Percentiles rank a stretch among this genome's conserved stretches.
Evolutionary conservation across 169 alveolate species (phyloP).

Genomic region (Eimeria mitis): DNA sequence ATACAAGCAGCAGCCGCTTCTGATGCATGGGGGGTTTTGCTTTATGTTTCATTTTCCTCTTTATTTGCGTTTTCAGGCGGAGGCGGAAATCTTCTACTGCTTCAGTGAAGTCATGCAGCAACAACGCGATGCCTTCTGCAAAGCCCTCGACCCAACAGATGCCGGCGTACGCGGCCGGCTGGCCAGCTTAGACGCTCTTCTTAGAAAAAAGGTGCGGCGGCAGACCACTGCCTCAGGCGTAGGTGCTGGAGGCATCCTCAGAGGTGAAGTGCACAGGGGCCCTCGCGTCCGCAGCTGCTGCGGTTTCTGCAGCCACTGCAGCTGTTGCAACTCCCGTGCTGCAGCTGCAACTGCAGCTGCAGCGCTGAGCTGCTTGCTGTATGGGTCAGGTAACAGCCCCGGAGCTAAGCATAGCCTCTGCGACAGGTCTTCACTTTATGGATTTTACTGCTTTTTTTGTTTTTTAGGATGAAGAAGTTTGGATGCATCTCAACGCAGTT

Average conservation of each 20-base stretch:
- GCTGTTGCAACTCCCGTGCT: constrained; percentile 8
- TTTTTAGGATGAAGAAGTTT: constrained; percentile 74
- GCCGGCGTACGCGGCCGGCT: constrained; percentile 79
- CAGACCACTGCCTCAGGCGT: background rate
- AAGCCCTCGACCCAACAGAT: constrained; percentile 82
- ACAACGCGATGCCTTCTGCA: constrained; percentile 83
- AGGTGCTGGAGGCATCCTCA: background rate
- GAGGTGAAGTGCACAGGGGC: background rate
- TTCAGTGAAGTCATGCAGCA: constrained; percentile 83
- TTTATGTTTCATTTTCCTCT: background rate
- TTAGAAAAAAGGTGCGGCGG: constrained; percentile 52
- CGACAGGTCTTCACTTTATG: background rate
- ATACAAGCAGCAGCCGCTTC: background rate
- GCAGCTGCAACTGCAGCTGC: constrained; percentile 26
- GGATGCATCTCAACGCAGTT: constrained; percentile 64
- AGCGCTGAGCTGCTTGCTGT: background rate
- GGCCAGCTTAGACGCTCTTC: constrained; percentile 52
- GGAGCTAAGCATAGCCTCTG: background rate
- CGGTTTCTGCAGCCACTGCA: background rate
- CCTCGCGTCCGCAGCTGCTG: background rate
- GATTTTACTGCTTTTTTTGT: background rate
- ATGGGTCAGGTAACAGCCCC: background rate
- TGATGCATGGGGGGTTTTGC: background rate
- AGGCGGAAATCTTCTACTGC: constrained; percentile 83
- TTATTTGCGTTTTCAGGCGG: constrained; percentile 78